A percentile compares a stretch with the other conserved stretches of the same genome.
phyloP scores from a whole-genome alignment of 352 stramenopile species.

The Blastocystis sp. region DNA sequence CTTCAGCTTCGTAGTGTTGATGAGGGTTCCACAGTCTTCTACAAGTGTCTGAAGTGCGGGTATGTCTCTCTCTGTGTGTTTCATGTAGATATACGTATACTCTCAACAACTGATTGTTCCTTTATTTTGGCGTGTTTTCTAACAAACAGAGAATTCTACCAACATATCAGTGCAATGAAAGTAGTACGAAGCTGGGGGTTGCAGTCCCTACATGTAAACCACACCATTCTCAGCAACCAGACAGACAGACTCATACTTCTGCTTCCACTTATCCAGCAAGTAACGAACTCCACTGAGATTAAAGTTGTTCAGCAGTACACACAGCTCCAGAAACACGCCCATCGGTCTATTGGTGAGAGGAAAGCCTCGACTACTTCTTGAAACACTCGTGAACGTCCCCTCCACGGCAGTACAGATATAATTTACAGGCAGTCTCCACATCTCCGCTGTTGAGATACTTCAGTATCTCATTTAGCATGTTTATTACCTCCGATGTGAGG shows the following conservation, averaged over 20 bases:
- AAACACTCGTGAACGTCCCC: conserved; percentile 1
- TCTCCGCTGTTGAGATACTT: not conserved
- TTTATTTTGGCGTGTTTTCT: not conserved
- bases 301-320: not conserved
- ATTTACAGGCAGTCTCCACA: not conserved
- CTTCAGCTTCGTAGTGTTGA: conserved; percentile 95
- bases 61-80: not conserved
- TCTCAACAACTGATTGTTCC: conserved; percentile 44
- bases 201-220: not conserved
- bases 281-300: not conserved
- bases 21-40: conserved; percentile 99
- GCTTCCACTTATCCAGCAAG: not conserved
- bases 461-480: conserved; percentile 12
- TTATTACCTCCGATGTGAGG: not conserved
- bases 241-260: not conserved
- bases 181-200: not conserved
- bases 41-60: conserved; percentile 93
- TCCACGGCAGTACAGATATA: conserved; percentile 17
- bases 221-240: not conserved
- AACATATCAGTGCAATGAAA: not conserved
- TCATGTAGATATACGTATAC: conserved; percentile 54
- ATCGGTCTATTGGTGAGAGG: not conserved
- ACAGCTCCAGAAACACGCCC: not conserved
- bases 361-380: not conserved
- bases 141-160: not conserved